Evolutionary conservation across 1,139 yeast species (phyloP), one percentile per base, ranked within the genome.

Genomic region (Debaryomyces coudertii): DNA sequence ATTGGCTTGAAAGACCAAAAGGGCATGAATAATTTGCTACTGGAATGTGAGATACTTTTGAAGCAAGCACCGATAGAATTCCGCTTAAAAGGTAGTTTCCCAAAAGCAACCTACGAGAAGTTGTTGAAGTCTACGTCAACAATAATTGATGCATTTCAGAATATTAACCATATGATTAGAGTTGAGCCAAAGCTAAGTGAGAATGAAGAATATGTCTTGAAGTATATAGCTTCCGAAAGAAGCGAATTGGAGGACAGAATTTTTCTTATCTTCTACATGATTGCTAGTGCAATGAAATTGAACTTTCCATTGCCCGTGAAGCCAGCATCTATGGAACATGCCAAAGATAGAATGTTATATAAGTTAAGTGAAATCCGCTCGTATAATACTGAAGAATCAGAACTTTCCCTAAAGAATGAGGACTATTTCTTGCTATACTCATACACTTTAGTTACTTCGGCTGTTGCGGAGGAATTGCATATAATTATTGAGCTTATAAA

Each of bases 351-450:
- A 30, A 73, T 88, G 69, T 70, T 87, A 54, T 77, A 74, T 40
- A 87, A 86, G 55, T 69, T 87, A 52, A 79, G 77, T 47, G 81
- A 79, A 47, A 71, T 81, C 9, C 62, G 86, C 46, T 60, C 64
- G 6, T 58, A 61, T 57, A 51, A 63, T 23, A 42, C 53, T 15
- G 50, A 53, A 7, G 52, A 47, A 5, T 50, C 52, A 2, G 54
- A 62, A 5, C 39, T 53, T 24, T 58, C 53, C 29, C 66, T 75
- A 60, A 73, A 73, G 18, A 79, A 79, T 53, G 87, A 85, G 50
- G 95, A 87, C 57, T 88, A 86, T 58, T 89, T 88, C 25, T 66
- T 88, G 52, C 71, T 88, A 44, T 88, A 87, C 56, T 82, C 93
- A 1, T 88, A 87, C 59, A 78, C 85, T 38, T 72, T 88, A 60